These are phyloP conservation scores for Saitoella complicata DNA, from an alignment of 805 yeast species.

Conservation along the genomic window DNA sequence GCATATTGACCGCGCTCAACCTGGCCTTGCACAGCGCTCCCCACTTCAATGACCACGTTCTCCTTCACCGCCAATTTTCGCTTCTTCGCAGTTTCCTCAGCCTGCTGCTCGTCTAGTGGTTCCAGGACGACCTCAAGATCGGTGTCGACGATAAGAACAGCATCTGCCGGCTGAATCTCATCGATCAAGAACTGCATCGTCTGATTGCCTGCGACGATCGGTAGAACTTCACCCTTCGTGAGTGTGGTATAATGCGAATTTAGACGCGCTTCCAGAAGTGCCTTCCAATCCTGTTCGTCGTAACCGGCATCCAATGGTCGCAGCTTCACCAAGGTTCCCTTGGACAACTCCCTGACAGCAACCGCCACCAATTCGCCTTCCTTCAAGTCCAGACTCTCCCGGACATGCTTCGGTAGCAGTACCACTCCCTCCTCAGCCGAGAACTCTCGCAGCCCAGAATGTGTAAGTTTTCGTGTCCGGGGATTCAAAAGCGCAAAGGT, in stretches of 20 bases:
- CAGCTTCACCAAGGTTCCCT: slow-evolving; percentile 30
- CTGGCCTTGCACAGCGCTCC: slow-evolving; percentile 2
- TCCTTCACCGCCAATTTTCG: slow-evolving; percentile 9
- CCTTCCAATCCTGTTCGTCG: slow-evolving; percentile 32
- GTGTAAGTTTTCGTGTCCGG: slow-evolving; percentile 15
- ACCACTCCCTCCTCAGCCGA: slow-evolving; percentile 26
- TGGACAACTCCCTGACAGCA: slow-evolving; percentile 25
- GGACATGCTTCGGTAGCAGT: slow-evolving; percentile 25
- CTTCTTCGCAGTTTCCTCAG: slow-evolving; percentile 22
- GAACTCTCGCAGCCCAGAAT: slow-evolving; percentile 35
- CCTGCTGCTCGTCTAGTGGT: slow-evolving; percentile 29
- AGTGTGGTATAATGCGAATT: slow-evolving; percentile 35
- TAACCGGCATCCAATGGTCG: slow-evolving; percentile 25
- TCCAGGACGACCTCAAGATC: slow-evolving; percentile 31
- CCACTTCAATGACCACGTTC: slow-evolving; percentile 10
- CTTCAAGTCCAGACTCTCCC: slow-evolving; percentile 17
- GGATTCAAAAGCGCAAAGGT: slow-evolving; percentile 20
- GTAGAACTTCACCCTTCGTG: slow-evolving; percentile 25
- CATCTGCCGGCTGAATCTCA: slow-evolving; percentile 20
- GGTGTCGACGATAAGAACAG: slow-evolving; percentile 40
- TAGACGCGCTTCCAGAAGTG: slow-evolving; percentile 35
- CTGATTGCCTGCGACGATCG: slow-evolving; percentile 17
- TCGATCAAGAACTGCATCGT: slow-evolving; percentile 22
- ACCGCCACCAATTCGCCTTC: slow-evolving; percentile 7
- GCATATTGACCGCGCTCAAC: slow-evolving; percentile 1